Base-by-base conservation (phyloP, 768 basidiomycete genomes). In the Leucocoprinus birnbaumii region DNA sequence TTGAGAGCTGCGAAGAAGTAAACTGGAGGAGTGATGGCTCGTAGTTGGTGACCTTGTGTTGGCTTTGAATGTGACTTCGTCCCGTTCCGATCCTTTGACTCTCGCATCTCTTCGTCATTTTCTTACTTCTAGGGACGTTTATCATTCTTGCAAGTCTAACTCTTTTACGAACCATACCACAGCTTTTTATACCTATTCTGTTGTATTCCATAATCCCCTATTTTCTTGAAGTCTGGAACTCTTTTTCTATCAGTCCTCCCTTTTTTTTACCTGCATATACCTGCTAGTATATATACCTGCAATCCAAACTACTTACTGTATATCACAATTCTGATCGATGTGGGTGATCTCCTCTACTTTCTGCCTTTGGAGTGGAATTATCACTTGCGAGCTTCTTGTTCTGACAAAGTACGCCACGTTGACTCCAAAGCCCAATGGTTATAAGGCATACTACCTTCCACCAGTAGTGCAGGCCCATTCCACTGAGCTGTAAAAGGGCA, bases 1-100 rank as follows among this genome's bases (percentile, higher is more conserved):
- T 62, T 94, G 61, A 78, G 90, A 49, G 78, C 78, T 21, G 67
- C 76, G 58, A 86, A 82, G 70, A 77, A 74, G 69, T 79, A 25
- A 27, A n/a, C 31, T 38, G 42, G 51, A 49, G 8, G 19, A 3
- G 55, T 44, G 42, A 44, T 38, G 38, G 4, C 6, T 3, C 16
- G n/a, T 38, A 10, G 9, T n/a, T 14, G 38, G 38, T 14, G 38
- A 14, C 38, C 38, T 5, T 31, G 31, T 11, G 31, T 31, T 31
- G n/a, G n/a, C n/a, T n/a, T n/a, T n/a, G n/a, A n/a, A n/a, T 31
- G 3, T 14, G 40, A 19, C 5, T 41, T 41, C 14, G 13, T 41
- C 13, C 40, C 13, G 4, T 19, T 16, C 40, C 13, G n/a, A 3
- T 24, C 18, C 9, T 21, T 44, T 22, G 22, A 19, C 22, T 21